Conservation (phyloP, 345 rosid species). For the Euphorbia pulcherrima region DNA sequence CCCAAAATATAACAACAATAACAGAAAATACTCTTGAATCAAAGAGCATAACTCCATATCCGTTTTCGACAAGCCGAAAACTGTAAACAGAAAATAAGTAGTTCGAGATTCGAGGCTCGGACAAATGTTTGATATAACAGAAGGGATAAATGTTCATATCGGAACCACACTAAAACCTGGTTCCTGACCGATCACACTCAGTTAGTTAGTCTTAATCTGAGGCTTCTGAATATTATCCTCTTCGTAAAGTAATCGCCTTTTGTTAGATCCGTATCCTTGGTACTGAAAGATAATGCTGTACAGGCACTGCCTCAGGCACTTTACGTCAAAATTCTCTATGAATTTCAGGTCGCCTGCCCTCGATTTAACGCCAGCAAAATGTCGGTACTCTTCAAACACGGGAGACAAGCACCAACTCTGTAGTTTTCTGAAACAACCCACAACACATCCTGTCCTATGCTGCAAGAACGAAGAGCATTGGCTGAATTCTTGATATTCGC, state of each 20-base stretch:
- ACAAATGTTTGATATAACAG: not conserved
- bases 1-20: too few relatives aligned
- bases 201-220: constrained; percentile 23
- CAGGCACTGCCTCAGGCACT: constrained; percentile 50
- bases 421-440: constrained; percentile 78
- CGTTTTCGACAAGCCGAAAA: not conserved
- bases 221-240: constrained; percentile 57
- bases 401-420: constrained; percentile 78
- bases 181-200: too few relatives aligned
- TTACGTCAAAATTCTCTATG: constrained; percentile 52
- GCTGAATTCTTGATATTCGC: too few relatives aligned
- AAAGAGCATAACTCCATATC: constrained; percentile 2
- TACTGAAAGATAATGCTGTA: constrained; percentile 67
- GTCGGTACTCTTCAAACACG: constrained; percentile 65
- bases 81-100: not conserved
- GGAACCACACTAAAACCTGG: constrained; percentile 18
- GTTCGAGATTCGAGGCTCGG: not conserved
- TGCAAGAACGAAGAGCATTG: constrained; percentile 29
- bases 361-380: constrained; percentile 58
- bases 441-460: constrained; percentile 87
- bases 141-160: not conserved
- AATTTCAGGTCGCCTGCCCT: constrained; percentile 53
- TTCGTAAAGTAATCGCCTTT: constrained; percentile 54
- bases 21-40: not conserved
- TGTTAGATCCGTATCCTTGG: constrained; percentile 60